These are phyloP conservation scores for Aspergillus sp. DNA, from an alignment of 2,329 filamentous ascomycete species.

Conservation along the genomic window DNA sequence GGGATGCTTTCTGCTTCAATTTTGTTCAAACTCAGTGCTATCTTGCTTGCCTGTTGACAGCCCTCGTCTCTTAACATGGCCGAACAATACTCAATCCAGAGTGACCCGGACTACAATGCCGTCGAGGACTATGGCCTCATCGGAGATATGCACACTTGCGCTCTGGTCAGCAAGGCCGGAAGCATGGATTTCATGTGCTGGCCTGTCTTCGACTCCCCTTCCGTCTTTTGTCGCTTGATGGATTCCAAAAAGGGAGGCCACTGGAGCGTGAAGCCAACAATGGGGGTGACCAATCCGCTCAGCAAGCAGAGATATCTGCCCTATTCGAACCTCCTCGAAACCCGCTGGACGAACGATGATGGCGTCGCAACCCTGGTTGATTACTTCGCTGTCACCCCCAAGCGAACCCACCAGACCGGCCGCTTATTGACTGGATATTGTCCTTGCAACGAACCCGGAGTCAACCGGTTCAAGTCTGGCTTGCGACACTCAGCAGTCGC, in stretches of 20 bases:
- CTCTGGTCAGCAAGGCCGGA: slow-evolving; percentile 66
- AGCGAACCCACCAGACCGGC: slow-evolving; percentile 39
- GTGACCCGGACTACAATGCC: slow-evolving; percentile 18
- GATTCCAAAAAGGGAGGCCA: slow-evolving; percentile 69
- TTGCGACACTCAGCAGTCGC: slow-evolving; percentile 48
- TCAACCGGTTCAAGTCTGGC: slow-evolving; percentile 45
- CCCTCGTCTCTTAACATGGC: not conserved
- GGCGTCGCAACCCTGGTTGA: slow-evolving; percentile 68
- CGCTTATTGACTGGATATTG: slow-evolving; percentile 27
- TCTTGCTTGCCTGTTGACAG: too few species aligned
- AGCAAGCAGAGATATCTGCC: slow-evolving; percentile 74
- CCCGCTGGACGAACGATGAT: slow-evolving; percentile 68
- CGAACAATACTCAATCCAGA: not conserved
- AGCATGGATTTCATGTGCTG: slow-evolving; percentile 74
- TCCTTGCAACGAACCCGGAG: slow-evolving; percentile 30
- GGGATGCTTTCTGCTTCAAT: not conserved
- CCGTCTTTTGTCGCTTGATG: slow-evolving; percentile 65
- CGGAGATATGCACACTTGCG: slow-evolving; percentile 73
- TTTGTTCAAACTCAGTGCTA: not conserved
- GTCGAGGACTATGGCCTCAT: slow-evolving; percentile 76
- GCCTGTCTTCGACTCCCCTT: slow-evolving; percentile 73
- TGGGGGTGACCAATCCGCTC: slow-evolving; percentile 44
- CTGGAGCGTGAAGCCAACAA: slow-evolving; percentile 57
- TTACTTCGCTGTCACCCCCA: slow-evolving; percentile 67
- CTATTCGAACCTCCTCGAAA: slow-evolving; percentile 68